Conservation (phyloP, 768 basidiomycete genomes). For the Scleroderma bovista region DNA sequence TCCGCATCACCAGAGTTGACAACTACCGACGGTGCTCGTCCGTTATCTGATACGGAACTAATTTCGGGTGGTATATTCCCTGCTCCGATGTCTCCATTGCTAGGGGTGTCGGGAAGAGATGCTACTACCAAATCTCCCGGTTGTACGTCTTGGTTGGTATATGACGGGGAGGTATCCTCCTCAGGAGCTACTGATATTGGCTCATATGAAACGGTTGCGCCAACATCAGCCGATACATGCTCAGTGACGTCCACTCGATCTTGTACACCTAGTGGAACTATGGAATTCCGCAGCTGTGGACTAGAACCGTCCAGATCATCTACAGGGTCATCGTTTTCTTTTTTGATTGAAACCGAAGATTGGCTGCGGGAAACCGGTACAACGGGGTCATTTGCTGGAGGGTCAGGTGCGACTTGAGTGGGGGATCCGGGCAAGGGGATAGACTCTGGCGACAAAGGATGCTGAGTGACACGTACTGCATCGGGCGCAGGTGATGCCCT, state of each 20-base stretch:
- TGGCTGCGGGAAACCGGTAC: constrained; percentile 1
- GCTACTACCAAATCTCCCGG: neutral
- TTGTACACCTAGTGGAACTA: too few species aligned
- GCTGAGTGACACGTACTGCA: constrained; percentile 19
- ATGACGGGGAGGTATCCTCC: neutral
- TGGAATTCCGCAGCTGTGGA: too few species aligned
- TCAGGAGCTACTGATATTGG: neutral
- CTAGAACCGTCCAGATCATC: too few species aligned
- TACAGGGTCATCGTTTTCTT: neutral
- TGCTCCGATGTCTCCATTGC: neutral
- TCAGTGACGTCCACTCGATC: too few species aligned
- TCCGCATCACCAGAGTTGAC: constrained; percentile 16
- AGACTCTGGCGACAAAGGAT: constrained; percentile 38
- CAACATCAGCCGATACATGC: neutral
- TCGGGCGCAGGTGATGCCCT: constrained; percentile 38
- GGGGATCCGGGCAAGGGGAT: constrained; percentile 42
- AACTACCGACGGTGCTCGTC: neutral
- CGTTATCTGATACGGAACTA: neutral
- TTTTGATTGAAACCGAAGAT: neutral
- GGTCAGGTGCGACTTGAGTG: constrained; percentile 2
- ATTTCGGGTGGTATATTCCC: neutral
- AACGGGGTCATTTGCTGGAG: neutral
- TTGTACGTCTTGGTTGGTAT: neutral
- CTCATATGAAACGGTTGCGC: neutral
- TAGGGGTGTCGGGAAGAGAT: neutral